Evolutionary conservation across 2,329 filamentous ascomycete species (phyloP).

Genomic region (Ceratocystiopsis minuta): DNA sequence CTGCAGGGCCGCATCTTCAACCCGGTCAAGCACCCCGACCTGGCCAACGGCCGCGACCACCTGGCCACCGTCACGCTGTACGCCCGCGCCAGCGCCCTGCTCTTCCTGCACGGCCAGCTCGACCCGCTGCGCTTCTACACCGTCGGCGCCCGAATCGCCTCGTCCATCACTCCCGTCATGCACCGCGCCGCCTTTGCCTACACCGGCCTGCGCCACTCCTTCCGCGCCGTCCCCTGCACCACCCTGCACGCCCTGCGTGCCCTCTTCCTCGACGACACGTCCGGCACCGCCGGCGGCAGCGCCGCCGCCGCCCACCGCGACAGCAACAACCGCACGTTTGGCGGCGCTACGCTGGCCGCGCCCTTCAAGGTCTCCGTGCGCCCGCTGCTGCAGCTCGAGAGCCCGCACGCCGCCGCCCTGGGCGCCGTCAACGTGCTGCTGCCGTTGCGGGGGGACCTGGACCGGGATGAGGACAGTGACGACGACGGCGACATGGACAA

Average conservation of each 20-base stretch:
- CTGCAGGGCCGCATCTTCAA: conserved; percentile 31
- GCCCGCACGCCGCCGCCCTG: conserved; percentile 50
- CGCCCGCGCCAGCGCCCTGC: conserved; percentile 35
- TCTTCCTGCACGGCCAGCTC: conserved; percentile 42
- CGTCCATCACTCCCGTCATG: conserved; percentile 56
- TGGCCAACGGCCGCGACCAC: conserved; percentile 23
- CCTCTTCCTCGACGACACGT: conserved; percentile 31
- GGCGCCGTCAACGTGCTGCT: conserved; percentile 56
- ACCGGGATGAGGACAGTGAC: conserved; percentile 3
- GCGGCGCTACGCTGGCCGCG: conserved; percentile 48
- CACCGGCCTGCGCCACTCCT: conserved; percentile 50
- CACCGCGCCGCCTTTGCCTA: conserved; percentile 49
- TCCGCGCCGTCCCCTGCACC: conserved; percentile 39
- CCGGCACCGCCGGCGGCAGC: too few species aligned
- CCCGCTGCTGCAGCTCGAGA: conserved; percentile 44
- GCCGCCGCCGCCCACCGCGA: too few species aligned
- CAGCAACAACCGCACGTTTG: conserved; percentile 28
- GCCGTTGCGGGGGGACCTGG: conserved; percentile 35
- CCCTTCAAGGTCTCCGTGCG: conserved; percentile 56
- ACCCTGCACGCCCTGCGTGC: conserved; percentile 42
- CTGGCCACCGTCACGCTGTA: conserved; percentile 33
- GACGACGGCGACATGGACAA: conserved; percentile 2
- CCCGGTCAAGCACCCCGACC: conserved; percentile 27
- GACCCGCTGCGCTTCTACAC: conserved; percentile 52
- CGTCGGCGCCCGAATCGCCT: conserved; percentile 48